Base-by-base conservation (phyloP, 2,329 filamentous ascomycete species). In the Pyricularia grisea region DNA sequence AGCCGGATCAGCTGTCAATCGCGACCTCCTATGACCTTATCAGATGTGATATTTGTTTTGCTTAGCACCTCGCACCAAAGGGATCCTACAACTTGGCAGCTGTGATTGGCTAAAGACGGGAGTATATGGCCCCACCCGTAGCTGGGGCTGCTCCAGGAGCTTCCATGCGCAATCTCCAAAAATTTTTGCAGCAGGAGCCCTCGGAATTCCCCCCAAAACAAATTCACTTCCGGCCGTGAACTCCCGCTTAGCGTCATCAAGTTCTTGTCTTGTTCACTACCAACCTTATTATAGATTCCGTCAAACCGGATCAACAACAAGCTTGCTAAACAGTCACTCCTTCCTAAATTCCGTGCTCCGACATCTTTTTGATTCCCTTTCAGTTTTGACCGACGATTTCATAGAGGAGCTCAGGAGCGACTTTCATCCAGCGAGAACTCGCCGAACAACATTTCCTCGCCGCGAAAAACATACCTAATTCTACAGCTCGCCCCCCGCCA, bases 21-120 rank as follows among this genome's bases (percentile, higher is more conserved):
- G 64, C 64, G 28, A 27, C 50, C 42, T 55, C 28, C 55, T 30
- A 60, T 67, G 66, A 31, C 66, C 55, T 67, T 67, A 67, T 67
- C 55, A 67, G 55, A 55, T 67, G 66, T 30, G 28, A 50, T 60
- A 28, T 23, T 67, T 31, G 60, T 30, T 27, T 64, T 64, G 60
- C 25, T 64, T 64, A 64, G 60, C 60, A 25, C 6, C 28, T 30
- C 28, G 23, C 28, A 28, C 60, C 60, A 64, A 27, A 14, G 63
- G 31, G 28, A 25, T 65, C 27, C 23, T 36, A 65, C 28, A 12
- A 11, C 58, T 61, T 61, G 58, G 58, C 58, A 12, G 10, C n/a
- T 27, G 58, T 61, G 58, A 61, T 61, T 61, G 58, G 58, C 58
- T 17, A 27, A 4, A 25, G n/a, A 4, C 23, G 10, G 11, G 23